Evolutionary conservation across 148 eudicot species (phyloP).

Genomic region (Agrostemma githago): DNA sequence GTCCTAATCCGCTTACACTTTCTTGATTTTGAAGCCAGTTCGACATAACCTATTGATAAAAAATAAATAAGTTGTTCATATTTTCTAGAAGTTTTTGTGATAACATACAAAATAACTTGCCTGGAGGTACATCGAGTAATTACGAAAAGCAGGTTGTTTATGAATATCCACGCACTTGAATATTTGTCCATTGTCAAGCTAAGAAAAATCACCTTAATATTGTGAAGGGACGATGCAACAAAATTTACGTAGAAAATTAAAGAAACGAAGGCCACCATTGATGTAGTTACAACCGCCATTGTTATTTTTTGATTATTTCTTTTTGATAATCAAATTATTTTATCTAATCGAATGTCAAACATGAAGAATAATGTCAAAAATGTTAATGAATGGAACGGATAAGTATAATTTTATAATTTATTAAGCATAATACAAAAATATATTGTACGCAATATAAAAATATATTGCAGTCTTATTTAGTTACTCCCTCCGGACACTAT

Average conservation of each 20-base stretch:
- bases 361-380: no score
- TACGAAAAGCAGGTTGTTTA: constrained; percentile 6
- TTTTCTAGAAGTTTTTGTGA: no score
- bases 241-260: not conserved
- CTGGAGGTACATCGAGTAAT: not conserved
- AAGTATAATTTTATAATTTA: no score
- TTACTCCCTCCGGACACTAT: no score
- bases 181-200: constrained; percentile 17
- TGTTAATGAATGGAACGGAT: no score
- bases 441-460: no score
- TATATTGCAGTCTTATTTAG: no score
- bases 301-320: not conserved
- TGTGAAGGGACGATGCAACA: not conserved
- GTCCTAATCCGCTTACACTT: no score
- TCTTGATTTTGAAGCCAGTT: no score
- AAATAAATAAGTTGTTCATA: no score
- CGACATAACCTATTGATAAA: not conserved
- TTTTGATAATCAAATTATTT: not conserved
- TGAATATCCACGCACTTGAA: constrained; percentile 11
- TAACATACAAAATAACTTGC: not conserved
- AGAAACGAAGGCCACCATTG: not conserved
- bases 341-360: not conserved
- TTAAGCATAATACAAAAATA: no score
- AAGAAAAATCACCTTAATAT: not conserved
- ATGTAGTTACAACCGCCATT: not conserved